Evolutionary conservation across 805 yeast species (phyloP).

Genomic region (Saccharomycopsis babjevae): DNA sequence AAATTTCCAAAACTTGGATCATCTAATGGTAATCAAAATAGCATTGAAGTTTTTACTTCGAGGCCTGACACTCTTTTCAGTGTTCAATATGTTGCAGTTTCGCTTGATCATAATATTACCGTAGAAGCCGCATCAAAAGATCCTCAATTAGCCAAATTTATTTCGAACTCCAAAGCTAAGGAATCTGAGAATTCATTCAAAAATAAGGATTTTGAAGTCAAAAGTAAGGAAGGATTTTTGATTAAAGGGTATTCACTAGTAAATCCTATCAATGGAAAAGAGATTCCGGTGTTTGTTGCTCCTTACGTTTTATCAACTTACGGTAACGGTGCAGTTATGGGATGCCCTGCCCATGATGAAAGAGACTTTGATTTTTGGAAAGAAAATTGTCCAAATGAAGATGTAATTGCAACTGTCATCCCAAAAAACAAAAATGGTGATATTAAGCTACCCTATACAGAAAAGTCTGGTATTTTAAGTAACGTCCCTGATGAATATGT

Average conservation of each 20-base stretch:
- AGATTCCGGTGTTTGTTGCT: constrained; percentile 69
- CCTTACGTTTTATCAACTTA: constrained; percentile 80
- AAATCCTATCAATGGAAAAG: constrained; percentile 47
- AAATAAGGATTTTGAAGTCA: constrained; percentile 19
- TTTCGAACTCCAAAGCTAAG: constrained; percentile 29
- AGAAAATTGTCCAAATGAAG: constrained; percentile 39
- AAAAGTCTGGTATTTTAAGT: constrained; percentile 39
- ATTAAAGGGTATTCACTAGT: constrained; percentile 34
- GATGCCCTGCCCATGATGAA: constrained; percentile 89
- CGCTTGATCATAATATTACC: constrained; percentile 60
- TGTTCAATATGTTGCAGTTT: constrained; percentile 73
- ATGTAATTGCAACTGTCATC: constrained; percentile 37
- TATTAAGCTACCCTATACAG: constrained; percentile 27
- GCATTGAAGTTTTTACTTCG: constrained; percentile 64
- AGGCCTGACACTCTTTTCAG: constrained; percentile 81
- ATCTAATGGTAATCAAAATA: constrained; percentile 21
- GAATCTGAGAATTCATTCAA: constrained; percentile 8
- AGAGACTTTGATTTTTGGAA: constrained; percentile 81
- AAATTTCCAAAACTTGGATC: constrained; percentile 28
- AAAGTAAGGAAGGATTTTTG: constrained; percentile 44
- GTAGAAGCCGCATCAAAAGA: constrained; percentile 30
- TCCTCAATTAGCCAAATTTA: constrained; percentile 34
- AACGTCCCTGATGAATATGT: constrained; percentile 30
- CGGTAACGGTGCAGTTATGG: constrained; percentile 96
- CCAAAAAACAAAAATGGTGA: constrained; percentile 23